phyloP scores from a whole-genome alignment of 2,329 filamentous ascomycete genomes.

The Talaromyces verruculosus region DNA sequence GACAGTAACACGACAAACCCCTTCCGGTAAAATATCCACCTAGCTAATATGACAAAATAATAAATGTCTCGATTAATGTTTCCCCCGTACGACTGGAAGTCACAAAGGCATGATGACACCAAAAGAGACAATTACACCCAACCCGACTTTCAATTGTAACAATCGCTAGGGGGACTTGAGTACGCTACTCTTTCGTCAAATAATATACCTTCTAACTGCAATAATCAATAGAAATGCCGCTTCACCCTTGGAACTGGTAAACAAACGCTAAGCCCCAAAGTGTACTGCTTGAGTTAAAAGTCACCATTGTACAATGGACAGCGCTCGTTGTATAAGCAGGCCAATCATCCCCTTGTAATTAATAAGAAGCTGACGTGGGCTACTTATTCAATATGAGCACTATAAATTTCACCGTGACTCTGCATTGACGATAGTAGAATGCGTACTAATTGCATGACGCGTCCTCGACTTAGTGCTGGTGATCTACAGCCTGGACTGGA shows the following conservation, averaged over 20 bases:
- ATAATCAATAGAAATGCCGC: background rate
- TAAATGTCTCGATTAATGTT: background rate
- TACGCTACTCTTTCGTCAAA: background rate
- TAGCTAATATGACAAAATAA: background rate
- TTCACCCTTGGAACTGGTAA: background rate
- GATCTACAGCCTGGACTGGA: background rate
- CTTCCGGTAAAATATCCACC: background rate
- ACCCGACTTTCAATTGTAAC: too few relatives aligned
- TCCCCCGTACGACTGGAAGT: background rate
- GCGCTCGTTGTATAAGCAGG: background rate
- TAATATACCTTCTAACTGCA: background rate
- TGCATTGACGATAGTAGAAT: background rate
- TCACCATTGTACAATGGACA: background rate
- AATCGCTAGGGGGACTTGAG: background rate
- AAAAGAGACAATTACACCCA: background rate
- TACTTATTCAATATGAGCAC: background rate
- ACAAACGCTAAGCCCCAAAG: background rate
- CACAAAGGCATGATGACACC: background rate
- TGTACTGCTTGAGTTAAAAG: background rate
- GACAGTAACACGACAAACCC: background rate
- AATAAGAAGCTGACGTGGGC: background rate
- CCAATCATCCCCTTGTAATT: background rate
- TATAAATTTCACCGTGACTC: background rate
- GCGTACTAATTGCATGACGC: background rate
- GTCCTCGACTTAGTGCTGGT: background rate